These are phyloP conservation scores for Coemansia sp. DNA, from an alignment of 192 early-diverging fungal species.

Conservation along the genomic window DNA sequence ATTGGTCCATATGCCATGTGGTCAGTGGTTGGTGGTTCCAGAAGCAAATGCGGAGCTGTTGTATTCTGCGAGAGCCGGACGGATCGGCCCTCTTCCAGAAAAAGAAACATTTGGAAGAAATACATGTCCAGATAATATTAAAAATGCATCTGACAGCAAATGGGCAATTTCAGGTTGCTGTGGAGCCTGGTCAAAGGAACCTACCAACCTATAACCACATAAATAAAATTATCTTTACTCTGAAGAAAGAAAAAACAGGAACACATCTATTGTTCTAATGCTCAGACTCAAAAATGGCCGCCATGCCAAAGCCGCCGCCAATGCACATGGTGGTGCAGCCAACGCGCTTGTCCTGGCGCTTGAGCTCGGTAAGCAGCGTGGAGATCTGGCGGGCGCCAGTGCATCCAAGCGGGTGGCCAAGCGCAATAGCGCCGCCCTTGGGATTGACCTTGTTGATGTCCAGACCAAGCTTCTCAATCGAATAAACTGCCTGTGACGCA, in stretches of 20 bases:
- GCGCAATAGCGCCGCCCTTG: constrained; percentile 96
- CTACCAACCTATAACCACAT: no score
- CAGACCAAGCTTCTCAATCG: constrained; percentile 83
- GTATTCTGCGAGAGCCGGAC: no score
- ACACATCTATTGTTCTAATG: constrained; percentile 24
- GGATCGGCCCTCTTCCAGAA: no score
- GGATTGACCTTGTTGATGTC: constrained; percentile 93
- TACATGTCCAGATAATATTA: no score
- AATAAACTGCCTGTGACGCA: constrained; percentile 95
- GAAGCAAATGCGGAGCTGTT: no score
- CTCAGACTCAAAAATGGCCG: constrained; percentile 81
- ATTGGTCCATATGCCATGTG: no score
- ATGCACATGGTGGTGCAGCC: constrained; percentile 93
- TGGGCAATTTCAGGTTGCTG: no score
- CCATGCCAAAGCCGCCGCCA: constrained; percentile 89
- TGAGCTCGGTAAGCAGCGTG: constrained; percentile 90
- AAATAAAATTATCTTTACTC: background rate
- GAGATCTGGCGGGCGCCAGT: constrained; percentile 97
- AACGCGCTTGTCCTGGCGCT: constrained; percentile 79
- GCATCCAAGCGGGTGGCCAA: constrained; percentile 92
- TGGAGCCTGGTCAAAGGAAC: no score
- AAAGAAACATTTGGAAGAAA: no score
- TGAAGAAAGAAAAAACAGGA: background rate
- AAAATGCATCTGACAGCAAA: no score
- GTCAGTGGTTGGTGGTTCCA: no score